Conservation (phyloP, 2,329 filamentous ascomycete genomes). For the Colletotrichum cordylinicola region DNA sequence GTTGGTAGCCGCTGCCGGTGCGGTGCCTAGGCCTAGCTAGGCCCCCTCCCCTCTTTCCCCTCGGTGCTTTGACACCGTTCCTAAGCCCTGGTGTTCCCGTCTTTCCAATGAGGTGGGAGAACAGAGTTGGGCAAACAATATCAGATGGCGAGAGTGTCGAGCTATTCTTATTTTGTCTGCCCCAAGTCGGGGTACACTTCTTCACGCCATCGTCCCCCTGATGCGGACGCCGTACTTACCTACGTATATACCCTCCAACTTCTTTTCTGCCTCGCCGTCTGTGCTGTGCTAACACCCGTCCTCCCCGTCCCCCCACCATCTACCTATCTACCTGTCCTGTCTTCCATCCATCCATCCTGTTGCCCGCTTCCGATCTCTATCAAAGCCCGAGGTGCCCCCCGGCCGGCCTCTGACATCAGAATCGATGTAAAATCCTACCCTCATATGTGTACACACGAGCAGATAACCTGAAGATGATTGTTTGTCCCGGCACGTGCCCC, state of each 20-base stretch:
- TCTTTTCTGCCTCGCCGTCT: neutral
- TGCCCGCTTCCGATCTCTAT: neutral
- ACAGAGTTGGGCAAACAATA: neutral
- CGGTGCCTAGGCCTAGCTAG: neutral
- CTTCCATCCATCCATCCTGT: neutral
- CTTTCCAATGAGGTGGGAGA: neutral
- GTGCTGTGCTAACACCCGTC: neutral
- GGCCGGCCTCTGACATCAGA: conserved; percentile 5
- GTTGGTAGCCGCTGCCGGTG: neutral
- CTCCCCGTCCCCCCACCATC: neutral
- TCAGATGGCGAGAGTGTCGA: conserved; percentile 8
- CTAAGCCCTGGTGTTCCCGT: neutral
- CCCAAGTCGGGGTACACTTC: neutral
- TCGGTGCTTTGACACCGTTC: conserved; percentile 1
- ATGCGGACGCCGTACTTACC: neutral
- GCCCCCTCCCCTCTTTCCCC: neutral
- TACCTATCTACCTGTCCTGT: neutral
- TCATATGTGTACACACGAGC: neutral
- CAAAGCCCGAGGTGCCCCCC: neutral
- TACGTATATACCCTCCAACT: neutral
- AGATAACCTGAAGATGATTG: neutral
- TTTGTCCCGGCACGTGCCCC: neutral
- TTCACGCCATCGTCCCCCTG: neutral
- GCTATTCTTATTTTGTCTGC: neutral
- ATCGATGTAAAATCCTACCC: neutral